A percentile compares a stretch with the other conserved stretches of the same genome.
Evolutionary conservation across 345 rosid genomes (phyloP).

Genomic region (Clausena lansium): DNA sequence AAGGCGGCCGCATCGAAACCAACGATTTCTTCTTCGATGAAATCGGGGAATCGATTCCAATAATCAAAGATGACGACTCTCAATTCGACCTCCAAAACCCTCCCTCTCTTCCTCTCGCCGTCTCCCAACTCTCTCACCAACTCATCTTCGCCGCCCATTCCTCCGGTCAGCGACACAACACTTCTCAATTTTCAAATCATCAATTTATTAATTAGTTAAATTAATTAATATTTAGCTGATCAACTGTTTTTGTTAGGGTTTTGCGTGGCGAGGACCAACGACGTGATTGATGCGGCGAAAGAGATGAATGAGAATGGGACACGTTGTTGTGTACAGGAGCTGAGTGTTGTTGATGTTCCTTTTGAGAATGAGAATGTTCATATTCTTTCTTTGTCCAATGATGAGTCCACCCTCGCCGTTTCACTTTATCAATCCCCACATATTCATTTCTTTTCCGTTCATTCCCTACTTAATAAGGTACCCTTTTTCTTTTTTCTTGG

Average conservation of each 20-base stretch:
- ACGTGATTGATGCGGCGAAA: slow-evolving; percentile 63
- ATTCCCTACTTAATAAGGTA: slow-evolving; percentile 61
- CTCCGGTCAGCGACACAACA: slow-evolving; percentile 39
- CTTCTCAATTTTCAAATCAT: neutral
- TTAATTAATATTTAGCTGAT: too few species aligned
- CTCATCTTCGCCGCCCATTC: slow-evolving; percentile 71
- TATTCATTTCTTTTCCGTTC: slow-evolving; percentile 59
- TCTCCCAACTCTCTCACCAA: slow-evolving; percentile 45
- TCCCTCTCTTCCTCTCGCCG: slow-evolving; percentile 75
- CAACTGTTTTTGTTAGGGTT: slow-evolving; percentile 51
- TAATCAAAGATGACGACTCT: slow-evolving; percentile 34
- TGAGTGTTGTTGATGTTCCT: slow-evolving; percentile 64
- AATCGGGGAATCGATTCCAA: slow-evolving; percentile 61
- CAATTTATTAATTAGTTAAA: too few species aligned
- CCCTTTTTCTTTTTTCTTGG: too few species aligned
- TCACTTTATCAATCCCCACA: slow-evolving; percentile 40
- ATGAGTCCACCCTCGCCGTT: slow-evolving; percentile 66
- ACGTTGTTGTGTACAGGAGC: slow-evolving; percentile 43
- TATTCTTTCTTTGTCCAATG: slow-evolving; percentile 61
- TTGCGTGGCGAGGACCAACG: slow-evolving; percentile 68
- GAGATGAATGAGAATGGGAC: slow-evolving; percentile 37
- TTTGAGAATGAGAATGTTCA: slow-evolving; percentile 46
- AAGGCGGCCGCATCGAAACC: slow-evolving; percentile 54
- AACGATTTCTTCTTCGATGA: slow-evolving; percentile 68
- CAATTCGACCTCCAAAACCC: slow-evolving; percentile 45